Conservation (phyloP, 352 stramenopile genomes). For the Pythium aristosporum region DNA sequence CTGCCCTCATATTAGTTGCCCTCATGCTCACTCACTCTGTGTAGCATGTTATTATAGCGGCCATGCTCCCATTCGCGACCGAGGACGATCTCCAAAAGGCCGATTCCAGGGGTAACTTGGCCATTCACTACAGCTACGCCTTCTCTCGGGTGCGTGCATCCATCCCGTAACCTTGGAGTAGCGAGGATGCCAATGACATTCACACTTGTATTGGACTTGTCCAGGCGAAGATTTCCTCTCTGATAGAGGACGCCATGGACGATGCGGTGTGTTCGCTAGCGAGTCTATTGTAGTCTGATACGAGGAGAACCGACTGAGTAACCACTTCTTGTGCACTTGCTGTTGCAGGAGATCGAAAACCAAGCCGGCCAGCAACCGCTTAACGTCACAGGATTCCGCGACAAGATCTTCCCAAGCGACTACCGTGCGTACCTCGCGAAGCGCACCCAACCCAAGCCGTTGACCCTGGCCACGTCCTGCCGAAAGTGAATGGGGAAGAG, state of each 20-base stretch:
- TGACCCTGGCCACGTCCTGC: not conserved
- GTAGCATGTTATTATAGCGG: conserved; percentile 31
- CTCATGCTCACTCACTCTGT: not conserved
- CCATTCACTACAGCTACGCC: conserved; percentile 71
- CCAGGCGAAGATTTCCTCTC: conserved; percentile 19
- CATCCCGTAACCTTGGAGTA: not conserved
- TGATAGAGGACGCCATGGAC: conserved; percentile 25
- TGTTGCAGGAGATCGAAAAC: conserved; percentile 42
- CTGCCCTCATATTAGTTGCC: no score
- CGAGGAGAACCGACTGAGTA: not conserved
- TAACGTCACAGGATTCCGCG: conserved; percentile 37
- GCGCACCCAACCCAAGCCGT: not conserved
- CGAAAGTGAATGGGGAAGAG: not conserved
- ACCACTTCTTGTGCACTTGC: not conserved
- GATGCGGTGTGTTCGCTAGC: conserved; percentile 4
- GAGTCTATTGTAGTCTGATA: no score
- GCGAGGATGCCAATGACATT: not conserved
- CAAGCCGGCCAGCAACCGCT: conserved; percentile 37
- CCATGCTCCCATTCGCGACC: conserved; percentile 34
- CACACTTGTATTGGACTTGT: not conserved
- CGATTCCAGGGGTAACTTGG: conserved; percentile 47
- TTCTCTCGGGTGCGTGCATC: conserved; percentile 37
- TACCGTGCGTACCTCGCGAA: conserved; percentile 19
- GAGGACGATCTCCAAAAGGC: conserved; percentile 25
- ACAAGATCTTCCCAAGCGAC: conserved; percentile 45